Conservation (phyloP, 177 flowering plant species). For the Vitis hybrid region DNA sequence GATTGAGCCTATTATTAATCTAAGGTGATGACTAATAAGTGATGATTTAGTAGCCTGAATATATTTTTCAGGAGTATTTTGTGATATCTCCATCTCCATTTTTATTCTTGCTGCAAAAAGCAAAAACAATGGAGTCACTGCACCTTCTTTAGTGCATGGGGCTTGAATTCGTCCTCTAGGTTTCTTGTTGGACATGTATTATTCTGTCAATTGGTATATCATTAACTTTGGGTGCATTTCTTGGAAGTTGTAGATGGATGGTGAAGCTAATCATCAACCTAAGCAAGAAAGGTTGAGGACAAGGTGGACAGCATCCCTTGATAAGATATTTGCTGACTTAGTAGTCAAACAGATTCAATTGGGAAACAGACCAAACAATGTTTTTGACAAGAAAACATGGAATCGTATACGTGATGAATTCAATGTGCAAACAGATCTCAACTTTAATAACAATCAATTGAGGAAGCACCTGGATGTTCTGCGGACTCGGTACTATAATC, state of each 20-base stretch:
- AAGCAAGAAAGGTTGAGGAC: conserved; percentile 63
- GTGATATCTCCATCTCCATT: not conserved
- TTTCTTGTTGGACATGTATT: too few species aligned
- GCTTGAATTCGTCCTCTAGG: not conserved
- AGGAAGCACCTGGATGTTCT: conserved; percentile 71
- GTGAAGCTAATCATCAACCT: conserved; percentile 19
- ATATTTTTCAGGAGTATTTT: not conserved
- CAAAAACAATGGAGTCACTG: too few species aligned
- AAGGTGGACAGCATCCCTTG: conserved; percentile 65
- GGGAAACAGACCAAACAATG: conserved; percentile 58
- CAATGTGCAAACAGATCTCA: conserved; percentile 49
- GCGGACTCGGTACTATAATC: conserved; percentile 47
- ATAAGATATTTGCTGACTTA: conserved; percentile 66
- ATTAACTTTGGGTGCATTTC: not conserved
- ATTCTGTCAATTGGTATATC: not conserved
- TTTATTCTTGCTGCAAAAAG: not conserved
- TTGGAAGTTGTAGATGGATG: conserved; percentile 41
- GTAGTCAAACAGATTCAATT: conserved; percentile 58
- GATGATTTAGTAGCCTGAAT: not conserved
- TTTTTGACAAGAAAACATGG: conserved; percentile 71
- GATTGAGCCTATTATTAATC: not conserved
- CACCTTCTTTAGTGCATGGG: not conserved
- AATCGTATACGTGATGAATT: conserved; percentile 56
- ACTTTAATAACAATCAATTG: conserved; percentile 65
- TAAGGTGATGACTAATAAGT: not conserved